Evolutionary conservation across 768 basidiomycete species (phyloP).

Genomic region (Myochromella boudieri): DNA sequence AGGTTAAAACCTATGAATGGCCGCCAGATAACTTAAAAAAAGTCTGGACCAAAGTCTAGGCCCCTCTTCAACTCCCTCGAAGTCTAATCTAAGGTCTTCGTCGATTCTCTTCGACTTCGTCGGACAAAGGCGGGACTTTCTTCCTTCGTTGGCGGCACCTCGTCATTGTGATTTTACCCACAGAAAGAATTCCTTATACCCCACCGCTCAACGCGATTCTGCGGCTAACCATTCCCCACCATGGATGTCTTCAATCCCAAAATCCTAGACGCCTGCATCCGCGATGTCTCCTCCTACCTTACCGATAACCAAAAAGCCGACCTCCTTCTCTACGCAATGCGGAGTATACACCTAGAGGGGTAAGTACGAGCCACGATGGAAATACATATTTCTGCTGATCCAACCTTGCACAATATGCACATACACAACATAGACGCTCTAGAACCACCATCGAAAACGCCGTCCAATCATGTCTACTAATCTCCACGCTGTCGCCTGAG

Average conservation of each 20-base stretch:
- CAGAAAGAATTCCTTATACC: constrained; percentile 6
- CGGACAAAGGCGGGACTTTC: constrained; percentile 2
- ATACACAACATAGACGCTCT: constrained; percentile 38
- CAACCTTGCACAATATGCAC: background rate
- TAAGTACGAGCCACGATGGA: constrained; percentile 27
- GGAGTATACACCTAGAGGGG: constrained; percentile 73
- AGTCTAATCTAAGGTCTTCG: constrained; percentile 1
- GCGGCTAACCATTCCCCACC: background rate
- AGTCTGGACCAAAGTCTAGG: constrained; percentile 15
- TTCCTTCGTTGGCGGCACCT: constrained; percentile 1
- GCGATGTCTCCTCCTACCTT: constrained; percentile 59
- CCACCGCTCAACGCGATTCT: background rate
- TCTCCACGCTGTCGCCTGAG: constrained; percentile 49
- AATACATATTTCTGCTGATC: background rate
- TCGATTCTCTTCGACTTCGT: constrained; percentile 1
- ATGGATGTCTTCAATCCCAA: constrained; percentile 76
- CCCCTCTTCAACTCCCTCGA: constrained; percentile 5
- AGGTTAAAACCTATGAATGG: too few relatives aligned
- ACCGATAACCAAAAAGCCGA: constrained; percentile 68
- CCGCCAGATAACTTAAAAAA: background rate
- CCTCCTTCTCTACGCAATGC: constrained; percentile 77
- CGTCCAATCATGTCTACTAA: constrained; percentile 66
- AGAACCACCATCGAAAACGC: constrained; percentile 72
- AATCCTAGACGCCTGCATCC: constrained; percentile 75
- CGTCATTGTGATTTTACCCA: constrained; percentile 5